Conservation (phyloP, 768 basidiomycete species). For the Ramaria sp. region DNA sequence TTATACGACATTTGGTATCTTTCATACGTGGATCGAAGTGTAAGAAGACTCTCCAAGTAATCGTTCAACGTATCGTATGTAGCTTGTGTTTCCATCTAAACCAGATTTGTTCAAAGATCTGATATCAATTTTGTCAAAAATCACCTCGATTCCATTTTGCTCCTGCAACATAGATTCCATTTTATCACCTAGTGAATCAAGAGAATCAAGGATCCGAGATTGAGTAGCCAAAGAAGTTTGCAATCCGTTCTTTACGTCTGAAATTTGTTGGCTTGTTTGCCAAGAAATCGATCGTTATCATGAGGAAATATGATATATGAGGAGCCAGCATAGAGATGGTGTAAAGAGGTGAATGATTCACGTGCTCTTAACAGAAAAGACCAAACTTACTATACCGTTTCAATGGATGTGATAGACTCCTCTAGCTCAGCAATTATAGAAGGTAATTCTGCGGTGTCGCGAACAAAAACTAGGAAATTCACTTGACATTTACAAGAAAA, state of each 20-base stretch:
- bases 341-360: conserved; percentile 2
- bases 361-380: neutral
- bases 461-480: conserved; percentile 53
- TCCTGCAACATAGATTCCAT: conserved; percentile 67
- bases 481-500: neutral
- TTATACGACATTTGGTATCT: conserved; percentile 65
- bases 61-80: conserved; percentile 35
- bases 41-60: conserved; percentile 49
- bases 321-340: neutral
- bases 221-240: conserved; percentile 42
- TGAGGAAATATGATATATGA: neutral
- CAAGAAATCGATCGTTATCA: neutral
- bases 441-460: conserved; percentile 71
- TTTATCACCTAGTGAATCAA: conserved; percentile 70
- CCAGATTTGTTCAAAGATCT: conserved; percentile 32
- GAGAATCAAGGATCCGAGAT: conserved; percentile 40
- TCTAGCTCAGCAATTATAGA: conserved; percentile 66
- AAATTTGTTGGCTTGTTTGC: conserved; percentile 39
- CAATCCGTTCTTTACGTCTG: conserved; percentile 29
- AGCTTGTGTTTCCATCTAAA: conserved; percentile 9
- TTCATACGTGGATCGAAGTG: conserved; percentile 54
- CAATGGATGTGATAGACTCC: conserved; percentile 40
- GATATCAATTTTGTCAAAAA: conserved; percentile 8
- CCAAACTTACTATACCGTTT: conserved; percentile 42
- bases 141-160: conserved; percentile 60